Conservation (phyloP, 306 rosid genomes). For the Psophocarpus tetragonolobus region DNA sequence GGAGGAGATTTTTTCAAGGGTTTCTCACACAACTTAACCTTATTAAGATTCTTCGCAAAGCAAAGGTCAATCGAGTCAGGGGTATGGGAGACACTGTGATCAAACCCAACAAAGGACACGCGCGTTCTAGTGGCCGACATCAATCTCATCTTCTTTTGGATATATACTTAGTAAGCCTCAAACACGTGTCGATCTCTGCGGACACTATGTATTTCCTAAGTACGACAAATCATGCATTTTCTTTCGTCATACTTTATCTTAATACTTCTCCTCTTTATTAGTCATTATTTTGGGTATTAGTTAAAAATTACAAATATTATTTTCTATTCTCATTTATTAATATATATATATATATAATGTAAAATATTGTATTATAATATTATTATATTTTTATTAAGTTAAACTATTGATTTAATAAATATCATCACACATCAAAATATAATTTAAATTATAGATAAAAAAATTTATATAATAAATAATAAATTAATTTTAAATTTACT, state of each 20-base stretch:
- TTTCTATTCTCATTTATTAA: no score
- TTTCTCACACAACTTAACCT: slow-evolving; percentile 20
- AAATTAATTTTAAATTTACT: no score
- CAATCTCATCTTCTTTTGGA: slow-evolving; percentile 18
- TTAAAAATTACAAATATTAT: no score
- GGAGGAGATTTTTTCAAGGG: slow-evolving; percentile 20
- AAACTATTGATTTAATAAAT: no score
- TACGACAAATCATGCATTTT: background rate
- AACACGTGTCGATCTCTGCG: slow-evolving; percentile 23
- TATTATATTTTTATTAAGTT: no score
- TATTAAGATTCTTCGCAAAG: slow-evolving; percentile 10
- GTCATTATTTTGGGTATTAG: no score
- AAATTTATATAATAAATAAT: no score
- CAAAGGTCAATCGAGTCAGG: slow-evolving; percentile 28
- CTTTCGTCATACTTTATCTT: background rate
- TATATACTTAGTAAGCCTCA: background rate
- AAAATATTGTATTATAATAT: no score
- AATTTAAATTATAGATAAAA: no score
- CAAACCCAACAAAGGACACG: slow-evolving; percentile 32
- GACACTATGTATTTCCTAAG: background rate
- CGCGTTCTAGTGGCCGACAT: slow-evolving; percentile 49
- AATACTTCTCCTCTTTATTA: background rate
- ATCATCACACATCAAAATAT: no score
- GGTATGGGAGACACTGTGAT: slow-evolving; percentile 41
- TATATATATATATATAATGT: no score